These are phyloP conservation scores for Moniliella sp. DNA, from an alignment of 1,284 basidiomycete genomes.

Conservation along the genomic window DNA sequence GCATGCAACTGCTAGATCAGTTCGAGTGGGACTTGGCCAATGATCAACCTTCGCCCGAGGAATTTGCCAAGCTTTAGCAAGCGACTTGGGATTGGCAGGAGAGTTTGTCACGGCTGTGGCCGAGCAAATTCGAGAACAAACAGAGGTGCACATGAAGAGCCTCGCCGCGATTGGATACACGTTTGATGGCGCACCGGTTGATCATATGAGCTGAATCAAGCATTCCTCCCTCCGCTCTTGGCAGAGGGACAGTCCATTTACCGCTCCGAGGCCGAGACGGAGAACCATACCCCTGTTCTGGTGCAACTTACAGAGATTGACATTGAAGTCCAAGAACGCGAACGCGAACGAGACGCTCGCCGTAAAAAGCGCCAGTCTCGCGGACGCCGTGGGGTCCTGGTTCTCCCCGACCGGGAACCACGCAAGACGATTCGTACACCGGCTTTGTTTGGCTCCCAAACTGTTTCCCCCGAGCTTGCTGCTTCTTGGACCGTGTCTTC, in stretches of 20 bases:
- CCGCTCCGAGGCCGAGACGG: slow-evolving; percentile 47
- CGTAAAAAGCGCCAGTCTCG: slow-evolving; percentile 64
- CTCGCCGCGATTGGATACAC: slow-evolving; percentile 74
- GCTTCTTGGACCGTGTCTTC: too few species aligned
- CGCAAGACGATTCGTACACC: slow-evolving; percentile 57
- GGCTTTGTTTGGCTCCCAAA: slow-evolving; percentile 13
- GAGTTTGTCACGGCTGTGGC: slow-evolving; percentile 77
- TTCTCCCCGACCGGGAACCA: slow-evolving; percentile 75
- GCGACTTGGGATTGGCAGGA: slow-evolving; percentile 67
- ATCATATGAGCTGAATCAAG: slow-evolving; percentile 71
- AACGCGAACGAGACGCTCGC: slow-evolving; percentile 73
- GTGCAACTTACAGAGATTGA: slow-evolving; percentile 71
- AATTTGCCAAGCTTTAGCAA: slow-evolving; percentile 71
- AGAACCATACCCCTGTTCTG: slow-evolving; percentile 59
- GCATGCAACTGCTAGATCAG: slow-evolving; percentile 80
- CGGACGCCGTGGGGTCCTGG: slow-evolving; percentile 66
- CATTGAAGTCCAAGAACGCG: slow-evolving; percentile 62
- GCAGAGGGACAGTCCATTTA: slow-evolving; percentile 3
- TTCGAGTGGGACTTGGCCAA: slow-evolving; percentile 94
- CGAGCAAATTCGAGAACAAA: slow-evolving; percentile 86
- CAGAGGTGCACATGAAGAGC: slow-evolving; percentile 71
- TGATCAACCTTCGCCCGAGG: slow-evolving; percentile 58
- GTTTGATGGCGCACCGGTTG: slow-evolving; percentile 53
- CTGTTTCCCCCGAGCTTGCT: too few species aligned
- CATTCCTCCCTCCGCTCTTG: slow-evolving; percentile 63